phyloP scores from a whole-genome alignment of 345 rosid genomes.

The Microcos paniculata region DNA sequence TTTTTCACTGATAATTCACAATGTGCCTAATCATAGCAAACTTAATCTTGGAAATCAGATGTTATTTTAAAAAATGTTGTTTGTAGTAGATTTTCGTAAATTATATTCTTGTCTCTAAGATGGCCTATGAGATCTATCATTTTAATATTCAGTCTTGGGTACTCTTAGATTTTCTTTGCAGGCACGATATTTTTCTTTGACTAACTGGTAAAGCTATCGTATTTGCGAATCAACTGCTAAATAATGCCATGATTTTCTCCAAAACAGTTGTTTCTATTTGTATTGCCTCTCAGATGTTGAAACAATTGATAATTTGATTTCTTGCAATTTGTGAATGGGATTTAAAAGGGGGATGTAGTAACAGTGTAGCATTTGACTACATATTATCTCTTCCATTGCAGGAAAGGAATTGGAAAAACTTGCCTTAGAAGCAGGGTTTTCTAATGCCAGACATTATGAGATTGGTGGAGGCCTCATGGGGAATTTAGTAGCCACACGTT shows the following conservation, averaged over 20 bases:
- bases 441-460: slow-evolving; percentile 61
- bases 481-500: slow-evolving; percentile 64
- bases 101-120: not conserved
- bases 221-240: not conserved
- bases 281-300: not conserved
- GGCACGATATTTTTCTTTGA: no score
- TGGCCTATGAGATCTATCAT: not conserved
- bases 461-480: slow-evolving; percentile 85
- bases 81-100: not conserved
- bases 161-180: not conserved
- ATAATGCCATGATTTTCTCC: not conserved
- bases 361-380: not conserved
- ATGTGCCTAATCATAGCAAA: not conserved
- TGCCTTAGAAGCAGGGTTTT: slow-evolving; percentile 75
- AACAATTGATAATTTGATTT: not conserved
- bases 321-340: not conserved
- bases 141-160: not conserved
- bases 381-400: slow-evolving; percentile 18
- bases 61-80: not conserved
- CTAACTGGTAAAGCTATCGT: not conserved
- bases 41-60: not conserved
- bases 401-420: slow-evolving; percentile 80
- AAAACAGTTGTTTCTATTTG: not conserved
- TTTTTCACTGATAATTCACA: not conserved
- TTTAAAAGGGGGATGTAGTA: not conserved